Evolutionary conservation across 2,329 filamentous ascomycete species (phyloP), one percentile per base, ranked within the genome.

Genomic region (Diatrype stigma): DNA sequence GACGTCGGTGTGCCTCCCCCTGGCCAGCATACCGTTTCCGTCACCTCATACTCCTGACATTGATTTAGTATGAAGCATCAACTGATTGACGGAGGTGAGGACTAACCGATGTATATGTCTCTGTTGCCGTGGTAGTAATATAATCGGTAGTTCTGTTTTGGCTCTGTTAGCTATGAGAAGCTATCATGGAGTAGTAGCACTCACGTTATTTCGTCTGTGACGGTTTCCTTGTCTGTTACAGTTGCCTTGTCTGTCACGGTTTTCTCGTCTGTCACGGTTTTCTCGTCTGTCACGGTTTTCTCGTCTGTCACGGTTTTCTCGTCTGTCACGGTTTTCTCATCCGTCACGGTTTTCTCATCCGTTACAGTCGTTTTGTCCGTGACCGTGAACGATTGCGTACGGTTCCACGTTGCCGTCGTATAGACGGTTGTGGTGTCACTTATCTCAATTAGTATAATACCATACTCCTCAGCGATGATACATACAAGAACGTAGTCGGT

Each of bases 401-500:
- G 37, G 42, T 52, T 46, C 16, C 51, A 32, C 3, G 37, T 54
- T 8, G 42, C 26, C 8, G 47, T 56, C 19, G 51, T 26, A 28
- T 30, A 50, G 12, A 50, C 42, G 23, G 56, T 59, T 23, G 52
- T 32, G 17, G 56, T 56, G 16, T 56, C 54, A 40, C 40, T 44
- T 38, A 50, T 38, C 6, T 57, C 46, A 19, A 53, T 58, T 38
- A 57, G 42, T 7, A 56, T 59, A 42, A 56, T 60, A 23, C 26
- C 37, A 45, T 53, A 55, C 26, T 47, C 55, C 28, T 49, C 34
- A 26, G 57, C 59, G 38, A 48, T 40, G 40, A 16, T 14, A 44
- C 40, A 7, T 23, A 44, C 40, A 55, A 58, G 23, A 58, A 40
- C 10, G 60, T 63, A 12, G 56, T 56, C n/a, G 49, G 48, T 11